phyloP scores from a whole-genome alignment of 73 alveolate genomes.

The Paramecium tetraurelia region DNA sequence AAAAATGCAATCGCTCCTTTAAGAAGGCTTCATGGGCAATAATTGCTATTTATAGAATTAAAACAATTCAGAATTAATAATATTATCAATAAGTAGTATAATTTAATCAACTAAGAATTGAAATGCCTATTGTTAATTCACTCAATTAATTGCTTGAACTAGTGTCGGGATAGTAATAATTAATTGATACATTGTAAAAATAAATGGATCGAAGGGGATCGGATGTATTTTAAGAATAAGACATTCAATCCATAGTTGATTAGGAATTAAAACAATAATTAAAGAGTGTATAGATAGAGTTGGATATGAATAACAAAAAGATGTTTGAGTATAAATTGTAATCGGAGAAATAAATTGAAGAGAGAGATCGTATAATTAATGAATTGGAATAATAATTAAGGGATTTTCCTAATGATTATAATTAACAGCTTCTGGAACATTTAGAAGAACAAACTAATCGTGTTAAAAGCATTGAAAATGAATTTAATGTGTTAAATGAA shows the following conservation, averaged over 20 bases:
- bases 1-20: not conserved
- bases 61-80: not conserved
- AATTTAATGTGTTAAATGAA: not conserved
- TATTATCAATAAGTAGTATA: not conserved
- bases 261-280: slow-evolving; percentile 10
- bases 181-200: not conserved
- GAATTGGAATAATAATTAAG: not conserved
- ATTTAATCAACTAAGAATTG: not conserved
- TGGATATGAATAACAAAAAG: not conserved
- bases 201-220: not conserved
- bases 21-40: not conserved
- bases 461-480: not conserved
- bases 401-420: not conserved
- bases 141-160: not conserved
- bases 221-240: not conserved
- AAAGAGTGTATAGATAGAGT: not conserved
- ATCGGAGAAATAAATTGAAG: slow-evolving; percentile 1
- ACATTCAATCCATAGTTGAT: not conserved
- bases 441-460: not conserved
- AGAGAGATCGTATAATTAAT: not conserved
- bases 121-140: not conserved
- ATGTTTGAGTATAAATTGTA: not conserved
- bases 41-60: not conserved
- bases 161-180: not conserved
- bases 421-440: not conserved